phyloP scores from a whole-genome alignment of 2,329 filamentous ascomycete genomes.

The Aspergillus vadensis region DNA sequence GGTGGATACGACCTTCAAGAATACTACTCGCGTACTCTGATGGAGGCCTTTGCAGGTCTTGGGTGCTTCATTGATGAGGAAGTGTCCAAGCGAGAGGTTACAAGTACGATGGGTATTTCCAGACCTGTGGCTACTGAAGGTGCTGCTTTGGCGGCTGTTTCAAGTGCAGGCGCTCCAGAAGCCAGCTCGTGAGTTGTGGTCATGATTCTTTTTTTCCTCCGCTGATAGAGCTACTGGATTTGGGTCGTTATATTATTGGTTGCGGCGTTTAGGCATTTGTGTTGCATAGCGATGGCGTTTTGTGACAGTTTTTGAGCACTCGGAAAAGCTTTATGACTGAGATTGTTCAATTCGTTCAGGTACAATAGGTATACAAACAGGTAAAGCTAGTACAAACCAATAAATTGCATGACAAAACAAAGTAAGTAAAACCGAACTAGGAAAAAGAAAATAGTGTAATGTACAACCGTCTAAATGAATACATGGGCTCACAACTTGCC shows the following conservation, averaged over 20 bases:
- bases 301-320: background rate
- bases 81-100: conserved; percentile 36
- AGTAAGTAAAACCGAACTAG: conserved; percentile 8
- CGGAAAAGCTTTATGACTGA: background rate
- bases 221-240: background rate
- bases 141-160: conserved; percentile 31
- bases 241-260: background rate
- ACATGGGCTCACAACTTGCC: conserved; percentile 56
- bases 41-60: conserved; percentile 86
- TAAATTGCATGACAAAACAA: conserved; percentile 4
- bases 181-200: background rate
- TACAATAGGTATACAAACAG: conserved; percentile 19
- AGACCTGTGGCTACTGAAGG: conserved; percentile 31
- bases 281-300: conserved; percentile 20
- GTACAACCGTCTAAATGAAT: conserved; percentile 22
- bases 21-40: conserved; percentile 77
- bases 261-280: background rate
- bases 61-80: conserved; percentile 87
- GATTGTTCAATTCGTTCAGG: conserved; percentile 6
- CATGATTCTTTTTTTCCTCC: background rate
- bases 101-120: conserved; percentile 19
- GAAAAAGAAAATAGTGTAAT: conserved; percentile 20
- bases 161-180: conserved; percentile 4
- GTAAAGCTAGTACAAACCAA: conserved; percentile 15
- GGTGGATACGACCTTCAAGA: conserved; percentile 83